These are phyloP conservation scores for Brassica balearica DNA, from an alignment of 441 rosid species.

Conservation along the genomic window DNA sequence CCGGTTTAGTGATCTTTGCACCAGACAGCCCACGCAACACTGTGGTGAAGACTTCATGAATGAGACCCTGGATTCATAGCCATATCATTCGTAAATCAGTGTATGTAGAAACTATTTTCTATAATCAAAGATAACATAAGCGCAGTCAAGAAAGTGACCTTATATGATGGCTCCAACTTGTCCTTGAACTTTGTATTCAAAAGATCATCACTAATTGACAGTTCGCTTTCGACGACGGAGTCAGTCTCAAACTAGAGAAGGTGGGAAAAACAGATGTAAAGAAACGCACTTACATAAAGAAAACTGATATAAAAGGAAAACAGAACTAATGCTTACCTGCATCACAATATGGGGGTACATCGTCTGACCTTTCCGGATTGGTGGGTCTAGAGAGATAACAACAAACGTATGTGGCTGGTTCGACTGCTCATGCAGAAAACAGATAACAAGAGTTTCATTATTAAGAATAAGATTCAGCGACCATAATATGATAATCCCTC, in stretches of 20 bases:
- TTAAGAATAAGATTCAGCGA: slow-evolving; percentile 5
- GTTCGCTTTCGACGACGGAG: slow-evolving; percentile 56
- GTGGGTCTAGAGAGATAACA: slow-evolving; percentile 91
- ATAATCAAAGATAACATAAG: not conserved
- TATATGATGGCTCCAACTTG: slow-evolving; percentile 77
- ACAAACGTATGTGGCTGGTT: slow-evolving; percentile 97
- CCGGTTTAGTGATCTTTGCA: slow-evolving; percentile 96
- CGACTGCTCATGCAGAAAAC: slow-evolving; percentile 58
- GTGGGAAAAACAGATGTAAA: slow-evolving; percentile 9
- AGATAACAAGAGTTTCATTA: slow-evolving; percentile 12
- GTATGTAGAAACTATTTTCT: not conserved
- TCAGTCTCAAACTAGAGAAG: slow-evolving; percentile 85
- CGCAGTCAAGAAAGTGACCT: slow-evolving; percentile 54
- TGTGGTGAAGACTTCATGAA: slow-evolving; percentile 92
- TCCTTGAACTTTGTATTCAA: slow-evolving; percentile 88
- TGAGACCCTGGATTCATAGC: slow-evolving; percentile 70
- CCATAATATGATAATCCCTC: not conserved
- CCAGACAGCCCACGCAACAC: slow-evolving; percentile 88
- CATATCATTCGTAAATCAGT: not conserved
- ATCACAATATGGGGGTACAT: slow-evolving; percentile 93
- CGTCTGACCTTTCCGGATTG: slow-evolving; percentile 96
- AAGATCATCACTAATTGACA: slow-evolving; percentile 80
- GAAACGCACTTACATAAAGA: slow-evolving; percentile 1
- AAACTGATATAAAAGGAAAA: slow-evolving; percentile 8
- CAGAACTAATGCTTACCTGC: slow-evolving; percentile 62